Base-by-base conservation (phyloP, 176 grass and related monocot genomes). In the Eleusine coracana region DNA sequence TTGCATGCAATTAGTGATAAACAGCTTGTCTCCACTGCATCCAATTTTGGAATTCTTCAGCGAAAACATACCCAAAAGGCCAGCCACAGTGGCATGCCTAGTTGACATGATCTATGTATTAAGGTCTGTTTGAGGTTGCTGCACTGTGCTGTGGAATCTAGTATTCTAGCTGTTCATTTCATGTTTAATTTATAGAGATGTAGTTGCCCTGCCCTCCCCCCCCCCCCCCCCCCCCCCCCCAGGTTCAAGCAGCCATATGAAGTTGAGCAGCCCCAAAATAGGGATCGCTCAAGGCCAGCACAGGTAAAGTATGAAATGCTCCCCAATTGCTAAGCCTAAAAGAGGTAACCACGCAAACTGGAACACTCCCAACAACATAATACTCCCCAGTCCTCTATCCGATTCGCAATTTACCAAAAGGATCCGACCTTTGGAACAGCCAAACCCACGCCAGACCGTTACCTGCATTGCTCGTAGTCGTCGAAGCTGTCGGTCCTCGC, bases 381-480 rank as follows among this genome's bases (percentile, higher is more conserved):
- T n/a, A 20, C 38, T 68, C 10, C 12, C 17, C 20, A 15, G 11
- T 13, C 27, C 10, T 11, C 56, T 52, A 10, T 25, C 23, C 1
- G 12, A 36, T 29, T 66, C 36, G 40, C 41, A 68, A 83, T 68
- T 46, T 52, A 65, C 11, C 4, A 50, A 70, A 62, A 76, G 60
- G 21, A 37, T 6, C 44, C 21, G 14, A 48, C 3, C 71, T 64
- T 45, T 66, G 25, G 83, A 62, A 18, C 48, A 45, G 51, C 20
- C 3, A 49, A 42, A 37, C 11, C 14, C 54, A 16, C 27, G 81
- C 16, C 44, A 40, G 80, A 49, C 36, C 27, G 5, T 49, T 92
- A 99, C 93, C 96, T 99, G 93, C 96, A 99, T 83, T 95, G 84
- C 71, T 96, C 96, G 74, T 83, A 72, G 83, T 99, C 96, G 66